Evolutionary conservation across 257 asterid species (phyloP).

Genomic region (Gynochthodes officinalis): DNA sequence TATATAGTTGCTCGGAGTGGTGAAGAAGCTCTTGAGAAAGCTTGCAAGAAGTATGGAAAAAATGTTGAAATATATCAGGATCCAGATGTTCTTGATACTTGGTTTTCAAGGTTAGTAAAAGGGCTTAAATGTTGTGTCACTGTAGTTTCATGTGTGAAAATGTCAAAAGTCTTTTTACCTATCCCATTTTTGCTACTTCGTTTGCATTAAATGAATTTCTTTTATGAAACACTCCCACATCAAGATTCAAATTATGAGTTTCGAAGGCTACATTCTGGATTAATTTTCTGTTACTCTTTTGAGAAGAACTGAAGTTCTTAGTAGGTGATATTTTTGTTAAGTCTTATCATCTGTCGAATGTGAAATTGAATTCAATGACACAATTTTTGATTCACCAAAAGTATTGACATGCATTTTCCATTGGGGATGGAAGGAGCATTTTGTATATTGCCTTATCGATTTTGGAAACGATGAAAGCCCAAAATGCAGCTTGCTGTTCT

Average conservation of each 20-base stretch:
- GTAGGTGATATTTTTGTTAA: background rate
- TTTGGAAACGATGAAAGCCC: background rate
- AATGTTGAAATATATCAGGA: slow-evolving; percentile 85
- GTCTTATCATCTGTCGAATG: background rate
- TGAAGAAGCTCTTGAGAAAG: slow-evolving; percentile 83
- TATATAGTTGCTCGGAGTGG: slow-evolving; percentile 83
- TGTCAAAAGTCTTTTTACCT: background rate
- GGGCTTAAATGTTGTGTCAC: too few species aligned
- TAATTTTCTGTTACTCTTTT: background rate
- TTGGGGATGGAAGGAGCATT: background rate
- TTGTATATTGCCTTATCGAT: background rate
- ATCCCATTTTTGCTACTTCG: background rate
- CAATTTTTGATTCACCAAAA: background rate
- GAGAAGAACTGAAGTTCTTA: background rate
- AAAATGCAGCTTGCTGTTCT: background rate
- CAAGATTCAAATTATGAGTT: background rate
- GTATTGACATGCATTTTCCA: background rate
- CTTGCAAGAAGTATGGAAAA: slow-evolving; percentile 72
- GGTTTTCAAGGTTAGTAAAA: slow-evolving; percentile 87
- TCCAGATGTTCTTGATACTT: slow-evolving; percentile 97
- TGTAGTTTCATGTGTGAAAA: background rate
- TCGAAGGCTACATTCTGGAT: background rate
- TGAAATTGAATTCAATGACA: background rate
- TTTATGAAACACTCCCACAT: background rate
- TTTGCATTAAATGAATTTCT: background rate